Evolutionary conservation across 257 asterid genomes (phyloP).

Genomic region (Buddleja alternifolia): DNA sequence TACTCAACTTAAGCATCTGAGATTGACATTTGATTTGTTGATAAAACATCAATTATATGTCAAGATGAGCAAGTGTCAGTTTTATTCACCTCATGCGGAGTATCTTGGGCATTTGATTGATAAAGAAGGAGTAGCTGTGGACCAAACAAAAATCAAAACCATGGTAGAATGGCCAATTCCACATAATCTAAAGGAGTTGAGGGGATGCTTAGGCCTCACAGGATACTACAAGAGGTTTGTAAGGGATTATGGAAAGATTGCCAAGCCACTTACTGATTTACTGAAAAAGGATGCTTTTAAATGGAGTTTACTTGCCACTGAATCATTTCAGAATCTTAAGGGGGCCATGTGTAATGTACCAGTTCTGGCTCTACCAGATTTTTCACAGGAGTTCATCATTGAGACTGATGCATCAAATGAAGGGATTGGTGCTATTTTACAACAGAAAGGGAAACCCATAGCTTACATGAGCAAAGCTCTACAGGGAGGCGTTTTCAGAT

Average conservation of each 20-base stretch:
- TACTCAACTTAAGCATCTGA: not conserved
- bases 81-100: not conserved
- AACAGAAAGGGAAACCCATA: constrained; percentile 1
- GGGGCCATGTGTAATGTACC: not conserved
- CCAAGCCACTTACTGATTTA: not conserved
- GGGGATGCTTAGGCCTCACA: constrained; percentile 28
- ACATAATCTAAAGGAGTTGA: not conserved
- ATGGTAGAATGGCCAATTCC: constrained; percentile 21
- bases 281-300: not conserved
- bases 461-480: not conserved
- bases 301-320: not conserved
- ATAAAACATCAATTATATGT: too few species aligned
- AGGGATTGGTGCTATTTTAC: not conserved
- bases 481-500: not conserved
- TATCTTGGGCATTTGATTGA: constrained; percentile 26
- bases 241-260: not conserved
- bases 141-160: not conserved
- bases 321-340: constrained; percentile 9
- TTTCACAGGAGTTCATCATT: not conserved
- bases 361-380: constrained; percentile 6
- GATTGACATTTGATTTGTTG: rapidly evolving
- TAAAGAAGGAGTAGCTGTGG: not conserved
- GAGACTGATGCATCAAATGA: constrained; percentile 16
- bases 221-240: constrained; percentile 20
- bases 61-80: not conserved